Evolutionary conservation across 148 eudicot genomes (phyloP).

Genomic region (Dianthus caryophyllus): DNA sequence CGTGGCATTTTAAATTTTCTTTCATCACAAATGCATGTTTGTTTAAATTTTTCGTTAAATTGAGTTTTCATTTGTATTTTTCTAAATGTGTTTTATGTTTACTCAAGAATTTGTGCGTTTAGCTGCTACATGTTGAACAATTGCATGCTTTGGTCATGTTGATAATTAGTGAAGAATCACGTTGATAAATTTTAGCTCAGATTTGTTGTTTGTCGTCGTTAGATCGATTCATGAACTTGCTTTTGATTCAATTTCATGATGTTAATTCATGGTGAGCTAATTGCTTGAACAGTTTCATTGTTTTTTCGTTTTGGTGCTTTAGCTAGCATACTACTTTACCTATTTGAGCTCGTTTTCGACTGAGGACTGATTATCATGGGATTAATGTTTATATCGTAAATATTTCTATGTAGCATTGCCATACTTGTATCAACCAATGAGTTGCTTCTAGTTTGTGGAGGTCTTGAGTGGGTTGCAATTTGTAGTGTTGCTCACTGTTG

Average conservation of each 20-base stretch:
- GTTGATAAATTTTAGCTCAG: not conserved
- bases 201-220: not conserved
- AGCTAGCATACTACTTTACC: not conserved
- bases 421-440: too few species aligned
- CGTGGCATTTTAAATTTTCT: too few species aligned
- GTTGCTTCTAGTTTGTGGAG: too few species aligned
- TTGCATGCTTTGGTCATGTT: not conserved
- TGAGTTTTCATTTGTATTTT: not conserved
- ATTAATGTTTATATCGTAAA: too few species aligned
- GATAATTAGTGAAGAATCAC: not conserved
- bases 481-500: too few species aligned
- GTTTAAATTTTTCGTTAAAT: not conserved
- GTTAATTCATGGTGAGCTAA: not conserved
- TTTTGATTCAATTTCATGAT: not conserved
- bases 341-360: not conserved
- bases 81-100: not conserved
- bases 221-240: not conserved
- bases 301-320: not conserved
- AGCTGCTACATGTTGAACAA: not conserved
- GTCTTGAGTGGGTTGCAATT: too few species aligned
- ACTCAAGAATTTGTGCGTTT: not conserved
- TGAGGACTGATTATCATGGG: too few species aligned
- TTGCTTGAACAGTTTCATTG: not conserved
- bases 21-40: not conserved
- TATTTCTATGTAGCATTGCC: too few species aligned